Evolutionary conservation across 2,329 filamentous ascomycete species (phyloP).

Genomic region (Colletotrichum camelliae): DNA sequence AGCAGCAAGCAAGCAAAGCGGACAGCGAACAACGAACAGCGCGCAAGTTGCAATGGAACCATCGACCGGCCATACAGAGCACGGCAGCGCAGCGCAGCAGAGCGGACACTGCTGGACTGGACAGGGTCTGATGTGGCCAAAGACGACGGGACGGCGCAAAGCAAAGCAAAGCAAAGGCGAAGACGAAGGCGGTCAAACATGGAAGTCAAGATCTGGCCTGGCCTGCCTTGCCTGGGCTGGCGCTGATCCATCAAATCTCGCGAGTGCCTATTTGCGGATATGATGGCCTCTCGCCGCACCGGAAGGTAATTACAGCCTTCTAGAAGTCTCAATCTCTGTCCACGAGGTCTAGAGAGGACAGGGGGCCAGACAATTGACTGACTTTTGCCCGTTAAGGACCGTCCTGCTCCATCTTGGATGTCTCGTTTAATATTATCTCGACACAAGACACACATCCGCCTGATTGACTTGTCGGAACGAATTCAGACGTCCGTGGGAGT

Average conservation of each 20-base stretch:
- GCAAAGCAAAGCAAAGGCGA: not conserved
- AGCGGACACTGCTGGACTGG: not conserved
- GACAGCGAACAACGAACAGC: not conserved
- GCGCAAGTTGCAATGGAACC: not conserved
- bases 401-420: not conserved
- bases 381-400: not conserved
- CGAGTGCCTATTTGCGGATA: slow-evolving; percentile 19
- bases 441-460: not conserved
- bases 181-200: not conserved
- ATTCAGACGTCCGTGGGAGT: not conserved
- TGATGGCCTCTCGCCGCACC: slow-evolving; percentile 10
- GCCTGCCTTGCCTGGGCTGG: not conserved
- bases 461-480: not conserved
- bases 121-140: not conserved
- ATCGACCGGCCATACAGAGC: not conserved
- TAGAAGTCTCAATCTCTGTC: slow-evolving; percentile 1
- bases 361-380: not conserved
- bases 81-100: not conserved
- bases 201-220: slow-evolving; percentile 3
- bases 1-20: not conserved
- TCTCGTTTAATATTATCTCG: not conserved
- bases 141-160: not conserved
- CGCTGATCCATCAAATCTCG: slow-evolving; percentile 20
- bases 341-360: not conserved
- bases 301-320: slow-evolving; percentile 14